Percentiles rank a stretch among this genome's conserved stretches.
Conservation (phyloP, 805 yeast genomes). For the Barnettozyma sp. region DNA sequence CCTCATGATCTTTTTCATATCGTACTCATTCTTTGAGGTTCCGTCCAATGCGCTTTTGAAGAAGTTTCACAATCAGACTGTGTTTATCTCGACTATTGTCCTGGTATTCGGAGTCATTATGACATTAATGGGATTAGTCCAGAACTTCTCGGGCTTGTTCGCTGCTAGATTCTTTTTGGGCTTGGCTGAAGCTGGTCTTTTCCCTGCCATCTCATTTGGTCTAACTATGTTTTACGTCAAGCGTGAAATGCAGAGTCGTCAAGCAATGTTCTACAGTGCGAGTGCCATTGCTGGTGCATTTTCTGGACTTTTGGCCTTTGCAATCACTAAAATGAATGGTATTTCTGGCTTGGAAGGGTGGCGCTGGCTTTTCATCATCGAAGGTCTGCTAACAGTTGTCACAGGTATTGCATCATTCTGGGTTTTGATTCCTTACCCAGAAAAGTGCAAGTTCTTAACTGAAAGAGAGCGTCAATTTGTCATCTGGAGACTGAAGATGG, state of each 20-base stretch:
- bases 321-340: constrained; percentile 28
- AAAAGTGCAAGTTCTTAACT: constrained; percentile 35
- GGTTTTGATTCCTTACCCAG: constrained; percentile 38
- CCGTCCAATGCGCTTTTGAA: constrained; percentile 26
- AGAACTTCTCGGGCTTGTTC: constrained; percentile 18
- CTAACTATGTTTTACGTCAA: constrained; percentile 34
- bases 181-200: constrained; percentile 35
- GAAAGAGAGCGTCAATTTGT: constrained; percentile 26
- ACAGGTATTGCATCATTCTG: constrained; percentile 30
- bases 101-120: constrained; percentile 34
- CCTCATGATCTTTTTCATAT: constrained; percentile 38
- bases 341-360: constrained; percentile 35
- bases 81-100: constrained; percentile 41
- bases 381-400: constrained; percentile 27
- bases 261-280: constrained; percentile 33
- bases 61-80: constrained; percentile 31
- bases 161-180: constrained; percentile 42
- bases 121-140: constrained; percentile 41
- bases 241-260: constrained; percentile 32
- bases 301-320: constrained; percentile 38
- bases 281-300: constrained; percentile 39
- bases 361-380: constrained; percentile 35
- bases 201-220: constrained; percentile 34
- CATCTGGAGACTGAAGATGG: constrained; percentile 15
- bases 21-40: constrained; percentile 32